phyloP scores from a whole-genome alignment of 2,329 filamentous ascomycete genomes.

The Pseudocercospora ulei region DNA sequence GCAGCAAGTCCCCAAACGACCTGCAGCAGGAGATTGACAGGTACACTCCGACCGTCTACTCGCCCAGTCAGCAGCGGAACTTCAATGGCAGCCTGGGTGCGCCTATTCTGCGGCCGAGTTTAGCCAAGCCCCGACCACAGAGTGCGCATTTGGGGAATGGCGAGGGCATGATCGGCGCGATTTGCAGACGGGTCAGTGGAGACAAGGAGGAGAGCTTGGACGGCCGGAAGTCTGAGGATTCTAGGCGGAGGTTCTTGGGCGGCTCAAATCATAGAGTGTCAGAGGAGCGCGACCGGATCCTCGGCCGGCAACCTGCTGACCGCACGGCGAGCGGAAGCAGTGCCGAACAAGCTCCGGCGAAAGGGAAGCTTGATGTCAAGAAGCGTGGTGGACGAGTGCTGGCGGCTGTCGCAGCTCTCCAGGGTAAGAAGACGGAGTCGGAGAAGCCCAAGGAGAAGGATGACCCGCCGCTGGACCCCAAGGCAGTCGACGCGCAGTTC shows the following conservation, averaged over 20 bases:
- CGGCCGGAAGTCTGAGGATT: slow-evolving; percentile 25
- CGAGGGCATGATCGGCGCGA: slow-evolving; percentile 24
- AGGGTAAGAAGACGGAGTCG: slow-evolving; percentile 43
- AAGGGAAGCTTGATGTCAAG: slow-evolving; percentile 29
- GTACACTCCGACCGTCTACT: slow-evolving; percentile 52
- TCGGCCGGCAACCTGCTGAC: slow-evolving; percentile 27
- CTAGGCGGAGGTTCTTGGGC: slow-evolving; percentile 16
- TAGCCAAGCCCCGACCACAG: slow-evolving; percentile 27
- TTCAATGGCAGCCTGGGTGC: slow-evolving; percentile 36
- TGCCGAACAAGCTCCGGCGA: slow-evolving; percentile 27
- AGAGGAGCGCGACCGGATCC: slow-evolving; percentile 20
- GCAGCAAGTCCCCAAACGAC: slow-evolving; percentile 37
- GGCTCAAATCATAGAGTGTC: slow-evolving; percentile 19
- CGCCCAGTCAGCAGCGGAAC: slow-evolving; percentile 53
- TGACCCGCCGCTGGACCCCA: slow-evolving; percentile 43
- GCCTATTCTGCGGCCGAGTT: slow-evolving; percentile 43
- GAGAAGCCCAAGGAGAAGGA: slow-evolving; percentile 32
- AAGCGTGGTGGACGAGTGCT: slow-evolving; percentile 51
- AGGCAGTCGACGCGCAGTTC: slow-evolving; percentile 53
- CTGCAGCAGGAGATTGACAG: slow-evolving; percentile 48
- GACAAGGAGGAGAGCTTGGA: slow-evolving; percentile 23
- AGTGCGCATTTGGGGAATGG: slow-evolving; percentile 23
- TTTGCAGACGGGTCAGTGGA: slow-evolving; percentile 29
- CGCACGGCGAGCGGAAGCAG: slow-evolving; percentile 35
- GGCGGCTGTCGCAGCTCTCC: slow-evolving; percentile 55